Evolutionary conservation across 1,139 yeast species (phyloP), one percentile per base, ranked within the genome.

Genomic region (Diutina neorugosa): DNA sequence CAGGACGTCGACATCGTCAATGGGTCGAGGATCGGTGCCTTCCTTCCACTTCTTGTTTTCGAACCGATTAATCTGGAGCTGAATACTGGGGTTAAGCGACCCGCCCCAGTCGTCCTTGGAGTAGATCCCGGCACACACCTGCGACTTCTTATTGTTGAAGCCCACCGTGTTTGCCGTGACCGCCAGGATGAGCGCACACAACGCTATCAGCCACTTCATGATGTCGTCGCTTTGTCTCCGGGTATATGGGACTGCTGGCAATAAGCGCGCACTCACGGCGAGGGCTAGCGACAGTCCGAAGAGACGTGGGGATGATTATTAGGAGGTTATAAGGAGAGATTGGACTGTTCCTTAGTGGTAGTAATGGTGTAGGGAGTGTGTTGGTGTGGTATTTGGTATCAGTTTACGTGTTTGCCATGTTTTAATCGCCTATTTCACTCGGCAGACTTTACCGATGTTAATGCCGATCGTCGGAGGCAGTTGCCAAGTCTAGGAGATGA

Each of bases 31-130:
- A 8, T 61, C 62, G 52, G 57, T 61, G 54, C 59, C 57, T 34
- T 58, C 54, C 51, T 67, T 64, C 47, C 69, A 68, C 47, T 70
- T 67, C 52, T 73, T 69, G 55, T 63, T 61, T 44, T 68, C 71
- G 55, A 61, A 73, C 43, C 61, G 59, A 19, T 58, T 57, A 55
- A 86, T 66, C 49, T 73, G 71, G 53, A 85, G 70, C 9, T 75
- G 73, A 54, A 86, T 82, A 59, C 76, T 82, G 9, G 94, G 91
- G 55, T 76, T 79, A 12, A 69, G 66, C 43, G 78, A 74, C 47
- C 98, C 98, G 52, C 89, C 86, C 93, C 96, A 88, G 64, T 91
- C 96, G 52, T 81, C 76, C 61, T 84, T 85, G 53, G 93, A 79
- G 68, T 91, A 93, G 80, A 93, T 82, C 44, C 98, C 98, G 11